phyloP scores from a whole-genome alignment of 352 stramenopile species.

The Globisporangium canariense region DNA sequence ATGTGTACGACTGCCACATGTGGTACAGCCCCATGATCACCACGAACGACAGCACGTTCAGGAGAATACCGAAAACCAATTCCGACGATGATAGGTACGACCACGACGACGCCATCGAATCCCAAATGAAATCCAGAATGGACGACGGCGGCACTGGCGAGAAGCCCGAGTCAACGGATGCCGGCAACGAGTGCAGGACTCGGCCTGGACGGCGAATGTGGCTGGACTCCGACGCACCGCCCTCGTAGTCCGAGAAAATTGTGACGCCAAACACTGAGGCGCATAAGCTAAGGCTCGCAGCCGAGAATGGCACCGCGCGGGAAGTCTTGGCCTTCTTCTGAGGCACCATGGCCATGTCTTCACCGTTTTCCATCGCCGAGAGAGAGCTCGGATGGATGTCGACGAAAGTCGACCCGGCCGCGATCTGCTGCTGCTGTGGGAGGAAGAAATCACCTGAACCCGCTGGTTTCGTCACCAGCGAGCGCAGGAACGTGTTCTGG shows the following conservation, averaged over 20 bases:
- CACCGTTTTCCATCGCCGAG: conserved; percentile 28
- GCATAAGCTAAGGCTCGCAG: conserved; percentile 59
- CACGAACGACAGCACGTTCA: conserved; percentile 74
- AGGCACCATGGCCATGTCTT: conserved; percentile 21
- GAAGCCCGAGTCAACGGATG: conserved; percentile 22
- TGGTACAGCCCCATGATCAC: conserved; percentile 65
- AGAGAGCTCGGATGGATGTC: conserved; percentile 12
- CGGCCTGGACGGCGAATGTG: conserved; percentile 55
- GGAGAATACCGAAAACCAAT: conserved; percentile 53
- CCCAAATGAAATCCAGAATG: conserved; percentile 28
- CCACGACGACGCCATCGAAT: conserved; percentile 40
- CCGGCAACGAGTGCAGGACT: conserved; percentile 58
- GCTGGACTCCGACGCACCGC: conserved; percentile 24
- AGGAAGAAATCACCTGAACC: conserved; percentile 14
- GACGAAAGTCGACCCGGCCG: conserved; percentile 14
- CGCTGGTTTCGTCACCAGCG: conserved; percentile 42
- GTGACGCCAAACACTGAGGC: conserved; percentile 80
- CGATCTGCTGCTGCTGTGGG: conserved; percentile 27
- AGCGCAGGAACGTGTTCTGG: conserved; percentile 76
- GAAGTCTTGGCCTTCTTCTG: conserved; percentile 37
- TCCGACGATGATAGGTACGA: conserved; percentile 55
- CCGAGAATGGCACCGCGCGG: conserved; percentile 43
- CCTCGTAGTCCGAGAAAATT: conserved; percentile 57
- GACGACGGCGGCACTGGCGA: conserved; percentile 32
- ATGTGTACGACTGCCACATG: conserved; percentile 38